Base-by-base conservation (phyloP, 2,329 filamentous ascomycete genomes). In the Tolypocladium cylindrosporum region DNA sequence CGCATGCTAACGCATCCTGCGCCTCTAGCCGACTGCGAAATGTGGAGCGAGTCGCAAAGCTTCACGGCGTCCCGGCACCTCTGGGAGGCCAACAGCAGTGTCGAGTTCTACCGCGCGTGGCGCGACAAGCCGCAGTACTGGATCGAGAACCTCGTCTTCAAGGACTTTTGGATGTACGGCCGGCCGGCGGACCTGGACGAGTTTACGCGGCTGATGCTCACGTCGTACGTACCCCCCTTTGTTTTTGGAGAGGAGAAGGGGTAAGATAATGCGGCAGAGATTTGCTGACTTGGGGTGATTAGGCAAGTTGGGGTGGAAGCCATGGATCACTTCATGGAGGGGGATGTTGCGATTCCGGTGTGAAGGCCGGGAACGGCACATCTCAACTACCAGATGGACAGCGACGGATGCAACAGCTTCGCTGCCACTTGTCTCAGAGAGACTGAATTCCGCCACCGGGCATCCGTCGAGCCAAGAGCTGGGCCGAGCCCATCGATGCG, bases 91-190 rank as follows among this genome's bases (percentile, higher is more conserved):
- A 59, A 63, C 37, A 71, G 69, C 5, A 73, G 75, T 1, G 65
- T 74, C 24, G 69, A 74, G 2, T 79, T 79, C 61, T 77, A 69
- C 63, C 69, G 67, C 2, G 71, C 75, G 2, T 78, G 76, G 77
- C 71, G 73, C n/a, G 70, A 72, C 40, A 74, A 74, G 66, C 72
- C 74, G 10, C 68, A 74, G 54, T 75, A 68, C 54, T 60, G 62
- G 41, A 67, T 76, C 43, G 57, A 64, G n/a, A 64, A 71, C 36
- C 63, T 74, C 60, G 64, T 67, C 53, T 73, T 74, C 51, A 63
- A 68, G 48, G 70, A 73, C 0, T 67, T 75, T 19, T 74, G 72
- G 69, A 61, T 68, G 63, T 68, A 73, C 37, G 74, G 66, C 8
- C 65, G 64, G 11, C 67, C 73, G 0, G 68, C 71, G 1, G 74